Conservation (phyloP, 176 grass and related monocot species). For the Aegilops longissima region DNA sequence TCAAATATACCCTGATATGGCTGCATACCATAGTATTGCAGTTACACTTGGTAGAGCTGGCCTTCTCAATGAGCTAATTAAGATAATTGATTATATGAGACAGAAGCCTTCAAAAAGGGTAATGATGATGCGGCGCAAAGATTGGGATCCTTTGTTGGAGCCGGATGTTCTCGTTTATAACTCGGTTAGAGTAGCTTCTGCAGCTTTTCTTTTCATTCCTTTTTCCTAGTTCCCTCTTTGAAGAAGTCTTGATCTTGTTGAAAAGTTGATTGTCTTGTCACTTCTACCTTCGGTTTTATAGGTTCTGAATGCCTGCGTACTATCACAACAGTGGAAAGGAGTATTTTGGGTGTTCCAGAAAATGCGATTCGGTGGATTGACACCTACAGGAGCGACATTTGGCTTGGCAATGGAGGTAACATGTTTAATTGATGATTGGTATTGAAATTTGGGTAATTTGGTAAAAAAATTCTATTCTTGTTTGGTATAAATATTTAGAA, state of each 20-base stretch:
- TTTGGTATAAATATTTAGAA: constrained; percentile 1
- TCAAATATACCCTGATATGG: constrained; percentile 93
- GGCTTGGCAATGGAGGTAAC: constrained; percentile 96
- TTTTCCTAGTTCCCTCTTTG: background rate
- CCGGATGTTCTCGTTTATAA: constrained; percentile 89
- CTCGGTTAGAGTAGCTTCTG: constrained; percentile 49
- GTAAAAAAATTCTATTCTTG: background rate
- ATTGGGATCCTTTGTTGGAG: constrained; percentile 82
- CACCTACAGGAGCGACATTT: constrained; percentile 78
- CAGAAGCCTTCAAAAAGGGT: constrained; percentile 66
- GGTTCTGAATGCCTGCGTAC: constrained; percentile 88
- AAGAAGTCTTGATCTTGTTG: background rate
- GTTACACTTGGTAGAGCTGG: constrained; percentile 92
- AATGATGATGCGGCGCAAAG: constrained; percentile 56
- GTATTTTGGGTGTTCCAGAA: constrained; percentile 93
- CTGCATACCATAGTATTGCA: constrained; percentile 89
- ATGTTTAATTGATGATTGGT: constrained; percentile 15
- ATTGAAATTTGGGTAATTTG: background rate
- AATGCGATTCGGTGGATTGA: constrained; percentile 69
- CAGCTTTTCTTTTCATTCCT: constrained; percentile 12
- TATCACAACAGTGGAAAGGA: constrained; percentile 88
- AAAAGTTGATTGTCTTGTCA: constrained; percentile 14
- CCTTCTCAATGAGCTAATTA: constrained; percentile 75
- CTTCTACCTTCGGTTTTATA: constrained; percentile 29
- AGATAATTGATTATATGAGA: constrained; percentile 69